phyloP scores from a whole-genome alignment of 2,329 filamentous ascomycete genomes.

The Calonectria fujianensis region DNA sequence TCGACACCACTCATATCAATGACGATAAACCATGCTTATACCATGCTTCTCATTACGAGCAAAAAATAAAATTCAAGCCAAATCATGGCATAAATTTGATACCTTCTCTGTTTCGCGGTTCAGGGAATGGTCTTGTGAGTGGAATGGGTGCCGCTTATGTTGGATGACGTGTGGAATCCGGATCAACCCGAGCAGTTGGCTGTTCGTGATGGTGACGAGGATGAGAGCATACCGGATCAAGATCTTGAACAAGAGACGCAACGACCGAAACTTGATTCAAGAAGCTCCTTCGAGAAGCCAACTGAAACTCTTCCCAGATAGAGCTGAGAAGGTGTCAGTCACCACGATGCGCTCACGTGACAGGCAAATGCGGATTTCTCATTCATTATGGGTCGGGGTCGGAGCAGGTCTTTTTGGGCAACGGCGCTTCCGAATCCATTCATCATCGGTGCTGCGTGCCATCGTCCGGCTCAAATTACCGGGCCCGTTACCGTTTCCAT shows the following conservation, averaged over 20 bases:
- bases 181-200: not conserved
- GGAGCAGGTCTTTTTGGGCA: not conserved
- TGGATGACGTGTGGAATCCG: not conserved
- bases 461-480: slow-evolving; percentile 3
- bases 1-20: not conserved
- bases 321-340: slow-evolving; percentile 22
- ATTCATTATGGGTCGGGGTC: slow-evolving; percentile 8
- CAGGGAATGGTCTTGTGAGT: not conserved
- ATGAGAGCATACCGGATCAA: not conserved
- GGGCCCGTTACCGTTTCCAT: slow-evolving; percentile 11
- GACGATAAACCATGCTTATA: no score
- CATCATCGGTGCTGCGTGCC: not conserved
- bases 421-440: slow-evolving; percentile 16
- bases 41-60: not conserved
- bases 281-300: not conserved
- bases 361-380: not conserved
- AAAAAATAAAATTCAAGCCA: not conserved
- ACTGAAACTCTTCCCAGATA: slow-evolving; percentile 18
- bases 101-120: not conserved
- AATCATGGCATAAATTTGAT: not conserved
- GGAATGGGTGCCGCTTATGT: not conserved
- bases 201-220: not conserved
- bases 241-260: not conserved
- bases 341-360: slow-evolving; percentile 17
- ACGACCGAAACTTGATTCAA: slow-evolving; percentile 14